These are phyloP conservation scores for Xylariaceae sp. DNA, from an alignment of 2,329 filamentous ascomycete genomes.

Conservation along the genomic window DNA sequence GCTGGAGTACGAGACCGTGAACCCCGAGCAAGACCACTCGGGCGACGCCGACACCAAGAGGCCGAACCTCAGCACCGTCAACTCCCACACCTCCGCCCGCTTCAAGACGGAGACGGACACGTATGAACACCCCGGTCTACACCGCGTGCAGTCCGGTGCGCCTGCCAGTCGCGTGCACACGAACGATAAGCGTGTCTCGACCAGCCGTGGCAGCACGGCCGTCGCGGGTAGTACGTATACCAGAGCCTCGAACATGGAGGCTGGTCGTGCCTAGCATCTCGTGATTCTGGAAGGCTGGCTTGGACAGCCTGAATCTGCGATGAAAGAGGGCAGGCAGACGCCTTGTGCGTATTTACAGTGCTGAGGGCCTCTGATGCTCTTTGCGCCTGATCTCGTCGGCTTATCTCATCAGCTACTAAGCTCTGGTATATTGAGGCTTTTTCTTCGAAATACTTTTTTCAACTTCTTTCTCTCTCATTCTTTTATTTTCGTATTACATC, in stretches of 20 bases:
- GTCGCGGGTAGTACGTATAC: neutral
- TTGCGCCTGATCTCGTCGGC: too few relatives aligned
- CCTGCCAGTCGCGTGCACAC: neutral
- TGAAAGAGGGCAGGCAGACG: too few relatives aligned
- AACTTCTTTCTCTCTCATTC: too few relatives aligned
- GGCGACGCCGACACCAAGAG: neutral
- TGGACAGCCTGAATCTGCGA: too few relatives aligned
- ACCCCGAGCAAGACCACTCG: constrained; percentile 6
- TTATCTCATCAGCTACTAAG: too few relatives aligned
- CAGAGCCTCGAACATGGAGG: neutral
- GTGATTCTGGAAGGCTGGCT: too few relatives aligned
- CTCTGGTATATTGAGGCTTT: too few relatives aligned
- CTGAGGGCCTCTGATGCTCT: too few relatives aligned
- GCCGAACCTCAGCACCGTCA: neutral
- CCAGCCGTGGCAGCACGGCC: neutral
- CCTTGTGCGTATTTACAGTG: too few relatives aligned
- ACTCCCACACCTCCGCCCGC: neutral
- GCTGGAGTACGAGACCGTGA: constrained; percentile 17
- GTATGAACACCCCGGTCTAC: neutral
- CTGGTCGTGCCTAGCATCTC: too few relatives aligned
- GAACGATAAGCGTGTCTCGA: neutral
- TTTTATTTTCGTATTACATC: too few relatives aligned
- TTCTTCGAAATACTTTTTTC: too few relatives aligned
- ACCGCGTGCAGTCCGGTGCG: neutral
- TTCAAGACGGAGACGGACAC: neutral